A percentile compares a stretch with the other conserved stretches of the same genome.
These are phyloP conservation scores for Hyphopichia burtonii DNA, from an alignment of 1,139 yeast genomes.

Conservation along the genomic window DNA sequence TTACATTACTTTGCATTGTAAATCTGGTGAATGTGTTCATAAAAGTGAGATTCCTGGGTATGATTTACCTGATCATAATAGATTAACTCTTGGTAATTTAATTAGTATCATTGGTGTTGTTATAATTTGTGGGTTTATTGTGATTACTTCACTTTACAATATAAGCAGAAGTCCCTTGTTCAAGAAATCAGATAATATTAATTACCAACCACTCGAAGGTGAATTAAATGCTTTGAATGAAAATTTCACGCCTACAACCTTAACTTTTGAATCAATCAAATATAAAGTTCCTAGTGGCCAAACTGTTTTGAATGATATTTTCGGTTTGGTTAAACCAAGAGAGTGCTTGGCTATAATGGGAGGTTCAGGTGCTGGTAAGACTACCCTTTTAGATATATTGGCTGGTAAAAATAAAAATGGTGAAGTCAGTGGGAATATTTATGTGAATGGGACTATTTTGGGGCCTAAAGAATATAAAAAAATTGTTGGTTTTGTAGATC, in stretches of 20 bases:
- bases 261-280: conserved; percentile 70
- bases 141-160: conserved; percentile 48
- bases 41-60: conserved; percentile 92
- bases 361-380: conserved; percentile 97
- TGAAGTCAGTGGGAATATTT: conserved; percentile 57
- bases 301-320: conserved; percentile 56
- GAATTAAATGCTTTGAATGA: conserved; percentile 46
- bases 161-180: conserved; percentile 68
- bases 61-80: conserved; percentile 58
- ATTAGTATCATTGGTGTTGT: conserved; percentile 52
- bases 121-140: conserved; percentile 32
- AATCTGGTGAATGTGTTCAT: conserved; percentile 88
- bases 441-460: conserved; percentile 66
- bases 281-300: conserved; percentile 57
- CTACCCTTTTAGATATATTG: conserved; percentile 84
- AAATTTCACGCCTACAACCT: conserved; percentile 69
- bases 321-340: conserved; percentile 81
- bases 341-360: conserved; percentile 96
- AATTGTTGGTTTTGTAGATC: conserved; percentile 94
- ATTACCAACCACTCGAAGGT: conserved; percentile 26
- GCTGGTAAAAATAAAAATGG: conserved; percentile 90
- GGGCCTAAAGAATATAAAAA: conserved; percentile 50
- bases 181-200: conserved; percentile 23
- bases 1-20: conserved; percentile 74
- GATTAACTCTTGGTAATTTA: conserved; percentile 49